These are phyloP conservation scores for Fusarium sp. DNA, from an alignment of 2,329 filamentous ascomycete genomes.

Conservation along the genomic window DNA sequence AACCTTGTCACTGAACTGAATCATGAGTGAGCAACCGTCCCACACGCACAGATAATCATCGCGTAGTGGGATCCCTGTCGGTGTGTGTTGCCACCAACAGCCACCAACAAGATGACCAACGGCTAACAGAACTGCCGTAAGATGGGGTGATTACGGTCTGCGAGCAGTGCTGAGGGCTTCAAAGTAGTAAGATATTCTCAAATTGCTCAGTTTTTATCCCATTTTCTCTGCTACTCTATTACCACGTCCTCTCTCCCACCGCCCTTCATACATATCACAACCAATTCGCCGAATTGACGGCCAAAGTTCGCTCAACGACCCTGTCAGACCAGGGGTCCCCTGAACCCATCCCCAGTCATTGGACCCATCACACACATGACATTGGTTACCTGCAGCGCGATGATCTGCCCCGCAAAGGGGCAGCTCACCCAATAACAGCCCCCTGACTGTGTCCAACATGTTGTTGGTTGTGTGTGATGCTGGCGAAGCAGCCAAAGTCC, in stretches of 20 bases:
- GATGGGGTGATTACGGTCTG: neutral
- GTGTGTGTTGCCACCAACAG: neutral
- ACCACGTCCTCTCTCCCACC: neutral
- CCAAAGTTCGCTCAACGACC: neutral
- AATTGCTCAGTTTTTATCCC: neutral
- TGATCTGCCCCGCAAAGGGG: constrained; percentile 1
- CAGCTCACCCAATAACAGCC: neutral
- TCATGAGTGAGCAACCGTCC: neutral
- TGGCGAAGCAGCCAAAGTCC: neutral
- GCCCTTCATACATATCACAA: neutral
- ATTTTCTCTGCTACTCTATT: neutral
- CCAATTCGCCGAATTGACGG: neutral
- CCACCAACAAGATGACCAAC: neutral
- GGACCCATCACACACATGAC: constrained; percentile 1
- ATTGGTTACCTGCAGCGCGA: constrained; percentile 1
- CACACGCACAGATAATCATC: neutral
- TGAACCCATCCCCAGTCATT: neutral
- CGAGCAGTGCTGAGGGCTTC: neutral
- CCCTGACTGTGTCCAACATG: neutral
- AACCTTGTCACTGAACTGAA: neutral
- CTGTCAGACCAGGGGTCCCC: neutral
- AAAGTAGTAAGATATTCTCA: neutral
- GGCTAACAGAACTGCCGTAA: neutral
- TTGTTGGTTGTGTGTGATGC: neutral
- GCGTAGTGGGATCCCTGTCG: neutral